Conservation (phyloP, 1,139 yeast species). For the Schizosaccharomyces versatilis region DNA sequence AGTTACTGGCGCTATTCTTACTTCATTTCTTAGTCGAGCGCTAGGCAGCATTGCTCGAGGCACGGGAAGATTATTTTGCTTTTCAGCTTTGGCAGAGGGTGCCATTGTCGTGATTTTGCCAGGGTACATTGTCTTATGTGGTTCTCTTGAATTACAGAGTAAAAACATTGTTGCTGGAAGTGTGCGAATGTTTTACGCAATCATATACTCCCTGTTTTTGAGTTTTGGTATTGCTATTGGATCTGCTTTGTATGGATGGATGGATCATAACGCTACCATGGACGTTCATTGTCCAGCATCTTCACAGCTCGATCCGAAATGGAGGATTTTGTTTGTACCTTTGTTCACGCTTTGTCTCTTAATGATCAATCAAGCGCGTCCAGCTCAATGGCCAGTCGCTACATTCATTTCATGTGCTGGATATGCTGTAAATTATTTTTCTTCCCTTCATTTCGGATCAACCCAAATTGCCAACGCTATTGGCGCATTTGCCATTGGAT, state of each 20-base stretch:
- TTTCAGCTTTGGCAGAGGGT: constrained; percentile 75
- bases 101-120: constrained; percentile 77
- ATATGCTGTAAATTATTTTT: constrained; percentile 57
- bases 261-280: constrained; percentile 49
- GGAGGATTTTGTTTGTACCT: constrained; percentile 61
- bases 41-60: constrained; percentile 58
- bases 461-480: constrained; percentile 11
- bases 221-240: constrained; percentile 91
- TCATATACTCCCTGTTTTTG: constrained; percentile 67
- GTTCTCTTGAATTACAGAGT: constrained; percentile 74
- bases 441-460: constrained; percentile 25
- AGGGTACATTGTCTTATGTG: constrained; percentile 73
- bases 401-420: constrained; percentile 52
- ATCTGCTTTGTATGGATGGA: constrained; percentile 86
- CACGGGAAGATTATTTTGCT: constrained; percentile 34
- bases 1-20: constrained; percentile 70
- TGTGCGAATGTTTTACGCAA: constrained; percentile 88
- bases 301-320: constrained; percentile 34
- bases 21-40: constrained; percentile 69
- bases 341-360: constrained; percentile 30
- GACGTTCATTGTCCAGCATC: constrained; percentile 35
- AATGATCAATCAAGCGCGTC: constrained; percentile 62
- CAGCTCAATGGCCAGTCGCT: constrained; percentile 66
- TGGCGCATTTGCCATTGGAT: constrained; percentile 69
- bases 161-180: constrained; percentile 81